Percentiles rank a stretch among this genome's conserved stretches.
These are phyloP conservation scores for Iris pallida DNA, from an alignment of 116 monocot genomes.

Conservation along the genomic window DNA sequence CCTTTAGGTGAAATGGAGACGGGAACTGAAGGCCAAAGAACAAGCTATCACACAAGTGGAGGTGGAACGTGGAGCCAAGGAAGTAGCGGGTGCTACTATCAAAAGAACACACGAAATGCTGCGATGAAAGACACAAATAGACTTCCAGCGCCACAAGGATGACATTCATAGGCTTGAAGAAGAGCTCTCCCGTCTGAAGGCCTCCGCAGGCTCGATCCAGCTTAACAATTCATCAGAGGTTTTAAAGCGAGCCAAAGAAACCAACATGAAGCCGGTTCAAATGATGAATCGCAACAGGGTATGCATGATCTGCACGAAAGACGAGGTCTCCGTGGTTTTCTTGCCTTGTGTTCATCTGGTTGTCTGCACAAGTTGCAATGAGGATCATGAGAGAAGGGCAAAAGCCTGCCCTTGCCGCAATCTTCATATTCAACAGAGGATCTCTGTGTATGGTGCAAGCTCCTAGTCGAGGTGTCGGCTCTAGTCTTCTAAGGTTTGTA, in stretches of 20 bases:
- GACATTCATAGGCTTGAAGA: slow-evolving; percentile 69
- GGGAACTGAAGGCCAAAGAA: slow-evolving; percentile 56
- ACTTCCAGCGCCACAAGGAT: slow-evolving; percentile 68
- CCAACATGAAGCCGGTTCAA: neutral
- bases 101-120: slow-evolving; percentile 52
- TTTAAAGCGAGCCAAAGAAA: slow-evolving; percentile 12
- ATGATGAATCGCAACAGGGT: slow-evolving; percentile 14
- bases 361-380: slow-evolving; percentile 64
- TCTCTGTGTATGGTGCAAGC: slow-evolving; percentile 65
- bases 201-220: slow-evolving; percentile 11
- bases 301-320: slow-evolving; percentile 56
- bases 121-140: slow-evolving; percentile 52
- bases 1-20: slow-evolving; percentile 42
- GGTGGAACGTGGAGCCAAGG: slow-evolving; percentile 58
- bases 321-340: slow-evolving; percentile 75
- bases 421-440: slow-evolving; percentile 36
- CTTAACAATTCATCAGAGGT: neutral
- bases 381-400: slow-evolving; percentile 38
- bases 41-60: slow-evolving; percentile 34
- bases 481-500: too few relatives aligned
- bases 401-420: slow-evolving; percentile 49
- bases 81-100: slow-evolving; percentile 35
- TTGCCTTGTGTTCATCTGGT: slow-evolving; percentile 86
- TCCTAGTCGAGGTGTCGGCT: slow-evolving; percentile 3
- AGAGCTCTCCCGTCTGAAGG: slow-evolving; percentile 53